These are phyloP conservation scores for Paxillus ammoniavirescens DNA, from an alignment of 768 basidiomycete species.

Conservation along the genomic window DNA sequence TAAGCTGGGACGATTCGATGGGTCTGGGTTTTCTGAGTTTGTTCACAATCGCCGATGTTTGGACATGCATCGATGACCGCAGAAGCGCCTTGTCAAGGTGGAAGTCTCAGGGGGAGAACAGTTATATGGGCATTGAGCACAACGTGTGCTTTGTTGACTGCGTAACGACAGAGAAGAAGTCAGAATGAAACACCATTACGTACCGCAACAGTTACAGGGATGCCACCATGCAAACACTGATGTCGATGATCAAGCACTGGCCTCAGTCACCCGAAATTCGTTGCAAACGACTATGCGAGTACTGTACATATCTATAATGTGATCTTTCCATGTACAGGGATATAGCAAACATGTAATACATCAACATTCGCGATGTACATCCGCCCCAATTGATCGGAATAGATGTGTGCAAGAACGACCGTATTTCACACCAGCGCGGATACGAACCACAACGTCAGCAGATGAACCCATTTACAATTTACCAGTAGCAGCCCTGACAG, in stretches of 20 bases:
- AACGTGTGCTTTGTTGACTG: not conserved
- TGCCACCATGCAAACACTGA: too few species aligned
- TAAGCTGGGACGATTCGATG: not conserved
- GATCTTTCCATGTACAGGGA: not conserved
- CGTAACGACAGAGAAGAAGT: too few species aligned
- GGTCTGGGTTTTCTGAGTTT: slow-evolving; percentile 22
- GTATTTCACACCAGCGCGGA: slow-evolving; percentile 8
- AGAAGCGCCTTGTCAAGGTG: not conserved
- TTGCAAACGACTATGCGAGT: too few species aligned
- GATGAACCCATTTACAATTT: slow-evolving; percentile 13
- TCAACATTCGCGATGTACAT: slow-evolving; percentile 12
- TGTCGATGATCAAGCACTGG: too few species aligned
- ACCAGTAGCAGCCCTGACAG: slow-evolving; percentile 23
- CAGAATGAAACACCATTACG: too few species aligned
- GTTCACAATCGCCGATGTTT: slow-evolving; percentile 15
- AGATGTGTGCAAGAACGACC: slow-evolving; percentile 13
- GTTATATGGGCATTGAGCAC: not conserved
- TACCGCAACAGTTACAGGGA: too few species aligned
- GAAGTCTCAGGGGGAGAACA: not conserved
- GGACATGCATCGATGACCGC: too few species aligned
- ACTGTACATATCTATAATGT: not conserved
- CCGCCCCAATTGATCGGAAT: slow-evolving; percentile 8
- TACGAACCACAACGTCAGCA: not conserved
- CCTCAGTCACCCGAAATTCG: too few species aligned
- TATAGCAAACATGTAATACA: slow-evolving; percentile 16